Evolutionary conservation across 2,329 filamentous ascomycete species (phyloP).

Genomic region (Septoria linicola): DNA sequence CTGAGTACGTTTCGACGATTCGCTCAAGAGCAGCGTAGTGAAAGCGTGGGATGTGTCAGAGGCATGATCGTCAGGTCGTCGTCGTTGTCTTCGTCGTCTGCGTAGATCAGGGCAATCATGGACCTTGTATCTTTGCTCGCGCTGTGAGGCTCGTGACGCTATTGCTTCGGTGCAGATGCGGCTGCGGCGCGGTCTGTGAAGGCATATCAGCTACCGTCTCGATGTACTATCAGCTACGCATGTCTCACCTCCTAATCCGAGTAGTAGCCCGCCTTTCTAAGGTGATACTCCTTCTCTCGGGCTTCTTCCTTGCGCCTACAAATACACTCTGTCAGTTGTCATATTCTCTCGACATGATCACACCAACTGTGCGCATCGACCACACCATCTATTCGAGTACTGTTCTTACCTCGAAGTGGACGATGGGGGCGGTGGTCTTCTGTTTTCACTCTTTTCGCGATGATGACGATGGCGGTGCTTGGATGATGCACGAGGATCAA

Average conservation of each 20-base stretch:
- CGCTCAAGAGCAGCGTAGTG: no score
- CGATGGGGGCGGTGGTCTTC: conserved; percentile 16
- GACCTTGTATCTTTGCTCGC: background rate
- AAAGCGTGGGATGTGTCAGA: background rate
- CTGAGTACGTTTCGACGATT: no score
- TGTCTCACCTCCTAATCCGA: conserved; percentile 25
- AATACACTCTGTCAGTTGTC: background rate
- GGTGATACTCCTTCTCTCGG: conserved; percentile 15
- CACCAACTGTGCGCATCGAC: background rate
- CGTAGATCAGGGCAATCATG: background rate
- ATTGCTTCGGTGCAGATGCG: conserved; percentile 12
- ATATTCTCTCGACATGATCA: background rate
- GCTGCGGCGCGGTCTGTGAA: conserved; percentile 9
- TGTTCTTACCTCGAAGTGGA: conserved; percentile 27
- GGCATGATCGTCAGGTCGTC: background rate
- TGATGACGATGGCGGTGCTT: conserved; percentile 4
- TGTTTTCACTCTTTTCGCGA: conserved; percentile 9
- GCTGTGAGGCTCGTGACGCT: conserved; percentile 8
- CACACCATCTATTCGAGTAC: conserved; percentile 17
- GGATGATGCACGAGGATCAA: conserved; percentile 12
- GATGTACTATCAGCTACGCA: background rate
- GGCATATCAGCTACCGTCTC: background rate
- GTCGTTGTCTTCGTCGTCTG: background rate
- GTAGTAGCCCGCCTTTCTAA: conserved; percentile 22
- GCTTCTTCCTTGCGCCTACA: conserved; percentile 21